Evolutionary conservation across 768 basidiomycete species (phyloP).

Genomic region (Lyophyllum decastes): DNA sequence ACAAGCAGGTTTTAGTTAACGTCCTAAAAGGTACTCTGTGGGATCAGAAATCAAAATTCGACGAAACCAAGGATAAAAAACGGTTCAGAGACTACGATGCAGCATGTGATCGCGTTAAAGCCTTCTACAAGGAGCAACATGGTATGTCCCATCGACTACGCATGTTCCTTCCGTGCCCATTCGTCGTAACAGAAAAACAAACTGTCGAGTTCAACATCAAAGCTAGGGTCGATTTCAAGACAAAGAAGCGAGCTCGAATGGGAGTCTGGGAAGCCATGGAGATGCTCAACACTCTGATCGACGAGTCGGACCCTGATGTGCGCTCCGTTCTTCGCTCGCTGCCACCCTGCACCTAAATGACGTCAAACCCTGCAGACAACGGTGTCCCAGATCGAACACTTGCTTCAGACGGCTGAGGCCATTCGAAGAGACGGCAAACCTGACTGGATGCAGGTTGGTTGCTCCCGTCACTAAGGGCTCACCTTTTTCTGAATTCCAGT

Average conservation of each 20-base stretch:
- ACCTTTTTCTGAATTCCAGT: background rate
- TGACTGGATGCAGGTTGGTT: constrained; percentile 78
- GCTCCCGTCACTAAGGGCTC: background rate
- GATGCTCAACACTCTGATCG: constrained; percentile 82
- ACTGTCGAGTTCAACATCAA: constrained; percentile 80
- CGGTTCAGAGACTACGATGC: constrained; percentile 72
- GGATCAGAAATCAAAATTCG: constrained; percentile 61
- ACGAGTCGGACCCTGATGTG: constrained; percentile 91
- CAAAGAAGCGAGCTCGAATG: constrained; percentile 71
- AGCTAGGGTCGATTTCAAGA: constrained; percentile 74
- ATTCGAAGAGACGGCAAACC: constrained; percentile 85
- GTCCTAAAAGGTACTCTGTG: constrained; percentile 62
- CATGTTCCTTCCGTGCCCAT: background rate
- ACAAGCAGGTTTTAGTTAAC: constrained; percentile 50
- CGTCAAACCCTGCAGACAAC: background rate
- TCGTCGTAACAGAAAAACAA: constrained; percentile 1
- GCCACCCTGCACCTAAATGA: background rate
- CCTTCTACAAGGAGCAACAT: constrained; percentile 67
- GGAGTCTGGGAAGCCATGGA: constrained; percentile 87
- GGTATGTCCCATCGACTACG: constrained; percentile 30
- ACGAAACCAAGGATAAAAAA: constrained; percentile 63
- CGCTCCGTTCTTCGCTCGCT: constrained; percentile 16
- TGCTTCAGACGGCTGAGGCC: constrained; percentile 90
- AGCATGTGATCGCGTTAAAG: constrained; percentile 65
- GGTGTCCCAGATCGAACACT: constrained; percentile 53